Conservation (phyloP, 1,284 basidiomycete species). For the Pisolithus thermaeus region DNA sequence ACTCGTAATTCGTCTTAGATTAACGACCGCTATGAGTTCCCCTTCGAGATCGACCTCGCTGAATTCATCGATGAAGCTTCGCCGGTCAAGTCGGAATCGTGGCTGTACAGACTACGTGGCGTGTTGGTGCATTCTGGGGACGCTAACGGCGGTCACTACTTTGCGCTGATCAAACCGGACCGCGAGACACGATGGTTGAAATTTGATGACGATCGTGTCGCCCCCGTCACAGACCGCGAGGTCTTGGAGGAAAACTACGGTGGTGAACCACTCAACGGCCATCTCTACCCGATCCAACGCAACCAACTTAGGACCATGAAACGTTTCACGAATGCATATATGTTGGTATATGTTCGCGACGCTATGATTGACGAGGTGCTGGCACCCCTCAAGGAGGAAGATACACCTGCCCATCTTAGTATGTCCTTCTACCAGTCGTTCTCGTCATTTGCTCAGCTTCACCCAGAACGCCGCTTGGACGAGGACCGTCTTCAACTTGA, state of each 20-base stretch:
- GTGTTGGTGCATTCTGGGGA: constrained; percentile 99
- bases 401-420: constrained; percentile 94
- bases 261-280: constrained; percentile 82
- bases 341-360: constrained; percentile 98
- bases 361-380: constrained; percentile 79
- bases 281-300: constrained; percentile 71
- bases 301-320: constrained; percentile 94
- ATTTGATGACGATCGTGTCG: constrained; percentile 98
- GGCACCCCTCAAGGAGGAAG: constrained; percentile 85
- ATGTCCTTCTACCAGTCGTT: constrained; percentile 29
- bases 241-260: constrained; percentile 99
- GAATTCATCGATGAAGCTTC: constrained; percentile 87
- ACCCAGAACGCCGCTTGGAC: constrained; percentile 79
- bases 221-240: constrained; percentile 96
- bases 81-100: constrained; percentile 71
- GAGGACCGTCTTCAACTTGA: constrained; percentile 92
- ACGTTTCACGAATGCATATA: constrained; percentile 99
- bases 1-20: constrained; percentile 47
- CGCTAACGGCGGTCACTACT: constrained; percentile 98
- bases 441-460: constrained; percentile 12
- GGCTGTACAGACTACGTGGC: constrained; percentile 94
- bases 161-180: constrained; percentile 98
- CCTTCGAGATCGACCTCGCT: constrained; percentile 92
- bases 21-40: constrained; percentile 99
- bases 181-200: constrained; percentile 95